Base-by-base conservation (phyloP, 2,329 filamentous ascomycete species). In the Drechslerella coelobrocha region DNA sequence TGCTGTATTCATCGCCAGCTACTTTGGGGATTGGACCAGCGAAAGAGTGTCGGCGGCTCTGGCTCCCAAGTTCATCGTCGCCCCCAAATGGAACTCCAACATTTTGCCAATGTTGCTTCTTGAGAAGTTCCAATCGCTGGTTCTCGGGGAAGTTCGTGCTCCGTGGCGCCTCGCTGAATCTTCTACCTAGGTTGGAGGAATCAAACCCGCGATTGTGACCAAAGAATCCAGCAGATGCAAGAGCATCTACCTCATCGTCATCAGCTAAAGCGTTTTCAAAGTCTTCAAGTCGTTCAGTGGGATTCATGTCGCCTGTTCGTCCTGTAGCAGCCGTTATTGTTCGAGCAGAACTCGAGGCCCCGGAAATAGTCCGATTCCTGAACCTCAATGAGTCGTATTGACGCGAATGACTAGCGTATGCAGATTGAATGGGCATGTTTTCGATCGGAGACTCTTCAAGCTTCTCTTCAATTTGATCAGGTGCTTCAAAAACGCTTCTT, bases 41-140 rank as follows among this genome's bases (percentile, higher is more conserved):
- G 76, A 94, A 91, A 1, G 90, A 93, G 78, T 93, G 90, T 26
- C 90, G 86, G 68, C 90, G 85, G 75, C 89, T 91, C 75, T 92
- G 89, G 10, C 88, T 85, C 27, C 86, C 81, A 71, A 90, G 61
- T 41, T 72, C 68, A n/a, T 71, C 88, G 2, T 81, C 82, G 23
- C 85, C 74, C 47, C 84, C 83, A 76, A 90, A 89, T 1, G 72
- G 61, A n/a, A 74, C 63, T 10, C 85, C 86, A n/a, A 87, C 82
- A 4, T 87, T 86, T 73, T 89, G 88, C 89, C 89, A 92, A 72
- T 86, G 84, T 2, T 84, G 86, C 75, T 86, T 88, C 78, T 88
- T 88, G 7, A 88, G 81, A 73, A 84, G 86, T 69, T 89, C 87
- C 8, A 85, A 77, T 75, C 88, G 88, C 62, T 86, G 82, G 63